Evolutionary conservation across 768 basidiomycete genomes (phyloP), one percentile per base, ranked within the genome.

Genomic region (Hebeloma cylindrosporum): DNA sequence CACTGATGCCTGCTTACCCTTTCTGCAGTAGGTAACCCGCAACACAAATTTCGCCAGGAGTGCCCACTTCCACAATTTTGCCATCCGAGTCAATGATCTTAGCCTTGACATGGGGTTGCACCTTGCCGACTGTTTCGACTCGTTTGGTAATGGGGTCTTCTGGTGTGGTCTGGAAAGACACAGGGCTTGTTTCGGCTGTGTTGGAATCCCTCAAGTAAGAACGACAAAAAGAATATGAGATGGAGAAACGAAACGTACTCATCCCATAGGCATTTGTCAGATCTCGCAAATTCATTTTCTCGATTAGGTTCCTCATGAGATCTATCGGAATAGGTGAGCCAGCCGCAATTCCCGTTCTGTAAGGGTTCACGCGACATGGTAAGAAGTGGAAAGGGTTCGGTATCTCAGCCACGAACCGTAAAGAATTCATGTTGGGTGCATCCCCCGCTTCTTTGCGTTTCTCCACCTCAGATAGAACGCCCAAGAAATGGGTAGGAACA

Each of bases 401-500:
- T n/a, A 13, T 52, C 67, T 20, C 50, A 86, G n/a, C n/a, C n/a
- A n/a, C n/a, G n/a, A n/a, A n/a, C 88, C 88, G 71, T 11, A 90
- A 64, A 5, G 58, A 63, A 29, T 68, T 63, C 4, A 79, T 67
- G 52, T 86, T 76, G 3, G 80, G 50, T 4, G 49, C 53, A 42
- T 75, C 69, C 0, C 80, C 79, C 6, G 43, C 63, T 0, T 67
- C 59, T 26, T 69, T 67, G 37, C 85, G 67, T 47, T 69, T 75
- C 45, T 81, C 75, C 7, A 90, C 73, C 59, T 90, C 88, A 0
- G 74, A 61, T 18, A 91, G 66, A 1, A 91, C 78, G 4, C 83
- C 88, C 1, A 88, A 70, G 61, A 91, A 91, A 59, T 92, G 89
- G 0, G 89, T 92, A 0, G 89, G 89, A 4, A 92, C 89, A 5